Evolutionary conservation across 106 monocot genomes (phyloP).

Genomic region (Agapanthus africanus): DNA sequence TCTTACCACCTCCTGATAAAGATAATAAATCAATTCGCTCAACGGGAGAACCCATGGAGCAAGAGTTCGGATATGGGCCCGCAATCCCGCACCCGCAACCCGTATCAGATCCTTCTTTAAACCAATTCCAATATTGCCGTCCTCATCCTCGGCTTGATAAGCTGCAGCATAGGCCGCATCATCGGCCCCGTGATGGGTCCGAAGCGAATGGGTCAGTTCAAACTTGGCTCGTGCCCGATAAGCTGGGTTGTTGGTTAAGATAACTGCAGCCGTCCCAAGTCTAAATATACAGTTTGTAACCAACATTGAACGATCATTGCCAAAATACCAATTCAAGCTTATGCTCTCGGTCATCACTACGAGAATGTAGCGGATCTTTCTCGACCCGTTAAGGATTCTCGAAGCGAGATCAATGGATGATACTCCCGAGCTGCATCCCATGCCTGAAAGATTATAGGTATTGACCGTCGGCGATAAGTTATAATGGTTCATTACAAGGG

Average conservation of each 20-base stretch:
- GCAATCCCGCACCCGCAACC: slow-evolving; percentile 35
- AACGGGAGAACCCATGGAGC: slow-evolving; percentile 48
- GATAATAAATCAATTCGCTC: slow-evolving; percentile 22
- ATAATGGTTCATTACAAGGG: slow-evolving; percentile 36
- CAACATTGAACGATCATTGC: slow-evolving; percentile 63
- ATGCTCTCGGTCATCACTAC: slow-evolving; percentile 63
- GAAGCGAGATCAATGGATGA: slow-evolving; percentile 46
- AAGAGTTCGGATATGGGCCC: slow-evolving; percentile 29
- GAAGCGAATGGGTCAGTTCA: slow-evolving; percentile 40
- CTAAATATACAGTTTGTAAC: slow-evolving; percentile 86
- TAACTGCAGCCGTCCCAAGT: slow-evolving; percentile 45
- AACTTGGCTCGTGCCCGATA: slow-evolving; percentile 32
- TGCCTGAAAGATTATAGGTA: slow-evolving; percentile 52
- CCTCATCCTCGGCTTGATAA: slow-evolving; percentile 46
- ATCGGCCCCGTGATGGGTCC: slow-evolving; percentile 65
- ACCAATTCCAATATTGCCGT: slow-evolving; percentile 38
- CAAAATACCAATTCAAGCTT: slow-evolving; percentile 75
- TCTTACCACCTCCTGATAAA: neutral
- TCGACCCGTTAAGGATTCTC: slow-evolving; percentile 14
- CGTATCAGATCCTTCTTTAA: slow-evolving; percentile 59
- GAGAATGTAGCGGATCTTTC: slow-evolving; percentile 31
- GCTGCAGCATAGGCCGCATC: slow-evolving; percentile 50
- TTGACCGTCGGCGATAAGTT: slow-evolving; percentile 12
- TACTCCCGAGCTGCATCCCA: slow-evolving; percentile 71
- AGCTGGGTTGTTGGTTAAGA: slow-evolving; percentile 46